phyloP scores from a whole-genome alignment of 768 basidiomycete genomes.

The Termitomyces eurrhizus region DNA sequence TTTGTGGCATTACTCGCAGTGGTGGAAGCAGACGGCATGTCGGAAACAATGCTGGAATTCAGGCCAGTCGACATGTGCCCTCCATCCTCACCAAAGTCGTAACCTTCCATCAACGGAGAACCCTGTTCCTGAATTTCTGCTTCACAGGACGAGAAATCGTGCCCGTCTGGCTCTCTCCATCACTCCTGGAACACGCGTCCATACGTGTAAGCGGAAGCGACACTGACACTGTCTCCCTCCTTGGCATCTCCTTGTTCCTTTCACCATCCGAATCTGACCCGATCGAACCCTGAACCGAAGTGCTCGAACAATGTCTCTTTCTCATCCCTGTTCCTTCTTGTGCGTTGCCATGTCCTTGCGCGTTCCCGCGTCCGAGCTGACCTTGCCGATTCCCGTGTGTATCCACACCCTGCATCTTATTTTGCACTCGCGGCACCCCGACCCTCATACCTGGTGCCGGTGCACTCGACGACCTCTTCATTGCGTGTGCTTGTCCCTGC shows the following conservation, averaged over 20 bases:
- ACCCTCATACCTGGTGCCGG: too few relatives aligned
- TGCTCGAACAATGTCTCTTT: neutral
- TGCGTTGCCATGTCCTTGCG: neutral
- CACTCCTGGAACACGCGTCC: neutral
- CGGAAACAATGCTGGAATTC: too few relatives aligned
- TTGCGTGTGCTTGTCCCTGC: neutral
- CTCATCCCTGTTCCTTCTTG: neutral
- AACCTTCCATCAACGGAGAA: neutral
- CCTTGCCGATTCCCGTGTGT: too few relatives aligned
- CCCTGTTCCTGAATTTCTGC: neutral
- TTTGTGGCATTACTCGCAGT: too few relatives aligned
- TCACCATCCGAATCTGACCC: too few relatives aligned
- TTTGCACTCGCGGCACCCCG: too few relatives aligned
- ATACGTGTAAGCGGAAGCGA: neutral
- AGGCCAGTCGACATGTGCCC: too few relatives aligned
- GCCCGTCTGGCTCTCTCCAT: neutral
- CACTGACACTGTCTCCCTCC: neutral
- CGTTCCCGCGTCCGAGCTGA: too few relatives aligned
- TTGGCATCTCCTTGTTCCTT: too few relatives aligned
- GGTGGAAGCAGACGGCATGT: too few relatives aligned
- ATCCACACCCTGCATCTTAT: too few relatives aligned
- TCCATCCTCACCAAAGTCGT: neutral
- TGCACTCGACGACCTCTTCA: neutral
- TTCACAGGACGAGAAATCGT: neutral
- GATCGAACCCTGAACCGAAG: neutral